These are phyloP conservation scores for Neurospora tetraspora DNA, from an alignment of 495 filamentous ascomycete species.

Conservation along the genomic window DNA sequence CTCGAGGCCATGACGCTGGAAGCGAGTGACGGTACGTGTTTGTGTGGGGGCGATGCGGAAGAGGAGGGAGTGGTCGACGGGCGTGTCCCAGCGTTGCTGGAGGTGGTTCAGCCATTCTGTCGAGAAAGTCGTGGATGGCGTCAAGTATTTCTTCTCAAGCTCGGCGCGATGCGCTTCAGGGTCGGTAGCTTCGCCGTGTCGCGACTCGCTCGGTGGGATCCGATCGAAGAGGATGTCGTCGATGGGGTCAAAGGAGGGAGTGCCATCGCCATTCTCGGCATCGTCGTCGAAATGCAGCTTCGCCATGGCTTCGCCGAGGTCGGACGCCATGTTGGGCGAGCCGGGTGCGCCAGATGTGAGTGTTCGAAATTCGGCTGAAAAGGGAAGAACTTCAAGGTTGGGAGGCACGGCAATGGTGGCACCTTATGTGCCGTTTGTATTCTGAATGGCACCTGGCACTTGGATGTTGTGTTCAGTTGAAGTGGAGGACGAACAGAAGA, in stretches of 20 bases:
- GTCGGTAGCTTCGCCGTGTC: constrained; percentile 40
- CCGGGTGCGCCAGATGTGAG: neutral
- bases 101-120: constrained; percentile 75
- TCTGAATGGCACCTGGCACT: neutral
- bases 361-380: neutral
- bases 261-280: constrained; percentile 2
- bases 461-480: neutral
- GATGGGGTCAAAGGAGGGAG: constrained; percentile 27
- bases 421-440: neutral
- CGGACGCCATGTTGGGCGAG: constrained; percentile 26
- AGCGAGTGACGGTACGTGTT: constrained; percentile 83
- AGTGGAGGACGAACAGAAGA: neutral
- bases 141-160: constrained; percentile 68
- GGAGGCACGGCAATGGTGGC: neutral
- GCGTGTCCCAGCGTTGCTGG: constrained; percentile 83
- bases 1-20: constrained; percentile 85
- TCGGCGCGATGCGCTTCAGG: constrained; percentile 51
- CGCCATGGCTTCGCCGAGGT: constrained; percentile 29
- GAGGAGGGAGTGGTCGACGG: constrained; percentile 64
- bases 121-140: constrained; percentile 67
- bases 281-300: constrained; percentile 26
- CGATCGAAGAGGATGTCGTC: constrained; percentile 44
- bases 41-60: constrained; percentile 86
- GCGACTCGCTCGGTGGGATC: neutral
- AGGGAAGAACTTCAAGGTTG: neutral